Base-by-base conservation (phyloP, 2,329 filamentous ascomycete genomes). In the Diaporthe humulicola region DNA sequence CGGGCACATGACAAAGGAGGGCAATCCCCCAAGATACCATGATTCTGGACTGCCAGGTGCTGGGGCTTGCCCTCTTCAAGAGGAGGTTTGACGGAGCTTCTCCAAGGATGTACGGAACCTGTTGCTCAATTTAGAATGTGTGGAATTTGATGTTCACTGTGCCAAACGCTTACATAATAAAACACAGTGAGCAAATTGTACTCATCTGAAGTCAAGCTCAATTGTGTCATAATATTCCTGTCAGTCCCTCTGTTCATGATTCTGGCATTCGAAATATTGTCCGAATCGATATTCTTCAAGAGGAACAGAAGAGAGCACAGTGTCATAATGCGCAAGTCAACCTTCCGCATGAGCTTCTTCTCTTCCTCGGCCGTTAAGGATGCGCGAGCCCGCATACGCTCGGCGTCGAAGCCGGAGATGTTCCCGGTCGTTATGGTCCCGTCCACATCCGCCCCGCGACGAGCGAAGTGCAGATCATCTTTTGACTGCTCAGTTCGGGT, bases 271-370 rank as follows among this genome's bases (percentile, higher is more conserved):
- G 84, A 83, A 19, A 85, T 77, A 77, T 86, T 86, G 71, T 83
- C 80, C 10, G 80, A 77, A 64, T 86, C 84, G 4, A 86, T 76
- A 19, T 84, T 84, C 73, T 86, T 86, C 70, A 86, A 82, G 72
- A 86, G 78, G 69, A 85, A 86, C 14, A 86, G 82, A 9, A 85
- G 72, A 0, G 84, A 84, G 64, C 83, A 81, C n/a, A 86, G 76
- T 0, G 83, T 82, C 82, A 87, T 85, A 2, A 87, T 78, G 54
- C 82, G 83, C 84, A 81, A 84, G 75, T 87, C 85, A 30, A 87
- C 83, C 15, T 83, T 81, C 19, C 84, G 81, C 58, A 88, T 79
- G 15, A 88, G 77, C 73, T 81, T 86, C 76, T 84, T 87, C 75
- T 88, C 86, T 74, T 88, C 86, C 38, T 64, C 58, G 1, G 58